Percentiles rank a stretch among this genome's conserved stretches.
Conservation (phyloP, 2,329 filamentous ascomycete species). For the Phaeosphaeria sp. region DNA sequence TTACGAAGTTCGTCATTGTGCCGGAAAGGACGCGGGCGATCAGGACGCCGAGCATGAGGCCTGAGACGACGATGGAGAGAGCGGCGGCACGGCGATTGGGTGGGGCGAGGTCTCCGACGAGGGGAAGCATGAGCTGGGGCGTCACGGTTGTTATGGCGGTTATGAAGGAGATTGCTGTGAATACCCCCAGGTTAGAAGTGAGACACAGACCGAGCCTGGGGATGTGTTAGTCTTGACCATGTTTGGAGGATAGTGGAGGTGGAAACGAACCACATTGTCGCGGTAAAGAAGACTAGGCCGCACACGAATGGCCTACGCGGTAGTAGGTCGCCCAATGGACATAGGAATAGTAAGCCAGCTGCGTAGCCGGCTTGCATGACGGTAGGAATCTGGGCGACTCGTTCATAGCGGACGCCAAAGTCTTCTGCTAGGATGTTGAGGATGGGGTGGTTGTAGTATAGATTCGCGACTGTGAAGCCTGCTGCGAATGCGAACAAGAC, state of each 20-base stretch:
- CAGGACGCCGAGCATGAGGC: conserved; percentile 76
- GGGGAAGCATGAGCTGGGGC: conserved; percentile 75
- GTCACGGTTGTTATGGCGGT: conserved; percentile 81
- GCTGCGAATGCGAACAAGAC: conserved; percentile 72
- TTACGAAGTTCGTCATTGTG: conserved; percentile 74
- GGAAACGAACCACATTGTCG: conserved; percentile 65
- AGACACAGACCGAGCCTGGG: conserved; percentile 69
- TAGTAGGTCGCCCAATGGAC: conserved; percentile 75
- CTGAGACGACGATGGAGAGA: conserved; percentile 76
- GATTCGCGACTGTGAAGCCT: conserved; percentile 79
- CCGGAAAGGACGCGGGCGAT: conserved; percentile 78
- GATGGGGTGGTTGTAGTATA: conserved; percentile 84
- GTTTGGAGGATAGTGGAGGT: background rate
- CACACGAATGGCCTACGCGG: conserved; percentile 74
- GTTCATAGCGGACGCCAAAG: conserved; percentile 74
- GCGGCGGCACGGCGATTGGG: conserved; percentile 71
- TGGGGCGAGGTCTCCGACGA: conserved; percentile 80
- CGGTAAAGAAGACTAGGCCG: conserved; percentile 70
- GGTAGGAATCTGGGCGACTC: conserved; percentile 72
- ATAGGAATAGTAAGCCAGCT: conserved; percentile 73
- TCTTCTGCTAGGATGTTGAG: conserved; percentile 75
- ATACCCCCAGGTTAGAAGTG: conserved; percentile 68
- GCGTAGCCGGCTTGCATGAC: conserved; percentile 83
- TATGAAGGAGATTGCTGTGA: conserved; percentile 75
- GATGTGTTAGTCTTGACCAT: background rate